Evolutionary conservation across 139 green algal genomes (phyloP), one percentile per base, ranked within the genome.

Genomic region (Chlorella sp.): DNA sequence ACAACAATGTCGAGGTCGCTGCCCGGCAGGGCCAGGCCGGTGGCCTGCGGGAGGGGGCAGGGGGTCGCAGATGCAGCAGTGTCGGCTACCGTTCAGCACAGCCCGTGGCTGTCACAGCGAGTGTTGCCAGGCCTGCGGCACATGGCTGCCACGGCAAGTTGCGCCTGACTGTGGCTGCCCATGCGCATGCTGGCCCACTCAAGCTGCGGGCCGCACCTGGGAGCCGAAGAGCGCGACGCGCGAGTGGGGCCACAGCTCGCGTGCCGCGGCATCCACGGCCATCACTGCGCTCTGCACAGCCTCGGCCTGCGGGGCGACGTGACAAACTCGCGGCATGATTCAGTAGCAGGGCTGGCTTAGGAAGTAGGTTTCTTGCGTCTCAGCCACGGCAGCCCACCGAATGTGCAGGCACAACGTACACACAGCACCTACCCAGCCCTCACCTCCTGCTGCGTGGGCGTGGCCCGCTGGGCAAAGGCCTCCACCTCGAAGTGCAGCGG

Each of bases 1-100:
- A 96, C 77, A 5, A 94, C 92, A 46, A 96, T 87, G 83, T 97
- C 94, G 46, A 97, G 84, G 68, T 98, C 94, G 38, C 84, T 90
- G 9, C 93, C 92, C n/a, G 94, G 94, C 41, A 96, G 88, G 0
- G 92, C 89, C 73, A 96, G 73, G 24, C 90, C 89, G 22, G 84
- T 91, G 13, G 94, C 93, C 89, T 82, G 76, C 74, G n/a, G 26
- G 36, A 46, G 40, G 0, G 32, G 32, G 22, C 30, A 40, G 20
- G 22, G 64, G 7, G 30, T 13, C 46, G 11, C 46, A 54, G 8
- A 11, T 11, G 11, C 46, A 54, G 46, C 46, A 54, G 46, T 54
- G 46, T 54, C 46, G 46, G 8, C n/a, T n/a, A 67, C 58, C 17
- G 22, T 67, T 22, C 19, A 32, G 58, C 22, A 32, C 19, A 9